Evolutionary conservation across 2,329 filamentous ascomycete species (phyloP).

Genomic region (Alternaria atra): DNA sequence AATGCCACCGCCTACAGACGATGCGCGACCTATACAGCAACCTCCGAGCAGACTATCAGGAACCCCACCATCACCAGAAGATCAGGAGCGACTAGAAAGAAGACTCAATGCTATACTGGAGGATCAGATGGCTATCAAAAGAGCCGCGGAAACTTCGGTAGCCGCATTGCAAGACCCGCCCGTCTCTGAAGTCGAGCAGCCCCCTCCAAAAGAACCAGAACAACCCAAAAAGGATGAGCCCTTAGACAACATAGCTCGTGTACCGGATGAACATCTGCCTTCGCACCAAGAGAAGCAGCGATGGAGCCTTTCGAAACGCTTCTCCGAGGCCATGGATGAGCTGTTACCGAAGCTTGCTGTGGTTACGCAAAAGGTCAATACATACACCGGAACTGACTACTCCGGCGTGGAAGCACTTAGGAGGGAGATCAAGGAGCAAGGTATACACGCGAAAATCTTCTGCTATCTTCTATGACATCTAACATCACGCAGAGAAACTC

Average conservation of each 20-base stretch:
- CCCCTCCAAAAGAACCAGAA: constrained; percentile 13
- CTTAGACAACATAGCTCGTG: constrained; percentile 41
- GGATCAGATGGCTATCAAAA: constrained; percentile 16
- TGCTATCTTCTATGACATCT: not conserved
- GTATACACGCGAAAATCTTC: constrained; percentile 43
- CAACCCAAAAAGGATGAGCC: constrained; percentile 19
- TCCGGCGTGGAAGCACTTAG: constrained; percentile 89
- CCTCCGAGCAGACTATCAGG: constrained; percentile 14
- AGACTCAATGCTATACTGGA: constrained; percentile 23
- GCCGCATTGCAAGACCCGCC: constrained; percentile 9
- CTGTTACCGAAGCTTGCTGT: constrained; percentile 84
- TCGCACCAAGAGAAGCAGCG: constrained; percentile 63
- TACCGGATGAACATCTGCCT: constrained; percentile 57
- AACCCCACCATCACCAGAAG: constrained; percentile 24
- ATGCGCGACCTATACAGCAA: constrained; percentile 17
- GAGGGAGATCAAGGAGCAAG: constrained; percentile 74
- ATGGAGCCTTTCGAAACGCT: constrained; percentile 66
- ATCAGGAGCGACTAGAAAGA: constrained; percentile 25
- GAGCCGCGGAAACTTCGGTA: constrained; percentile 13
- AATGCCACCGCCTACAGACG: constrained; percentile 33
- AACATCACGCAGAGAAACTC: constrained; percentile 56
- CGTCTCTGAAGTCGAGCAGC: constrained; percentile 11
- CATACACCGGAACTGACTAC: constrained; percentile 86
- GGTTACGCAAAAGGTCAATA: constrained; percentile 89
- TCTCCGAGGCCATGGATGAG: constrained; percentile 84